Conservation (phyloP, 768 basidiomycete species). For the Boletellus ananas region DNA sequence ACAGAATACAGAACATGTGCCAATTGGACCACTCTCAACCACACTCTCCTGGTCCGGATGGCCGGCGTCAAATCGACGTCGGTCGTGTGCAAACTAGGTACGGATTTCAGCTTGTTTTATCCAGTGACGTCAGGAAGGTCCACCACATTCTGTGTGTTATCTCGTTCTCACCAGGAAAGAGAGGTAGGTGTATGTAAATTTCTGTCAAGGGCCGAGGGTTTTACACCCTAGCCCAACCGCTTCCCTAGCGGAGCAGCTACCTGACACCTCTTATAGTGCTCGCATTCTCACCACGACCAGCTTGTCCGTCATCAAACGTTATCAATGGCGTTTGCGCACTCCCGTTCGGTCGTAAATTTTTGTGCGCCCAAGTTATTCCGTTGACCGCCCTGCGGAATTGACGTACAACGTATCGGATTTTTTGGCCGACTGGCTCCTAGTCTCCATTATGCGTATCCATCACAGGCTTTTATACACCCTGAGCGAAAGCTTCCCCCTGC, state of each 20-base stretch:
- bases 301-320: neutral
- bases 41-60: too few relatives aligned
- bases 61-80: too few relatives aligned
- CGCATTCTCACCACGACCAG: neutral
- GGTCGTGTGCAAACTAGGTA: neutral
- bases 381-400: neutral
- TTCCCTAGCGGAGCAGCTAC: neutral
- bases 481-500: neutral
- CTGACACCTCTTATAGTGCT: neutral
- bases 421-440: too few relatives aligned
- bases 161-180: neutral
- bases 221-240: neutral
- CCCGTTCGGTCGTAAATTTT: neutral
- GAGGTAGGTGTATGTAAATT: slow-evolving; percentile 1
- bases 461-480: neutral
- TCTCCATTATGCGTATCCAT: neutral
- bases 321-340: neutral
- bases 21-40: too few relatives aligned
- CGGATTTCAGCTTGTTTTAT: neutral
- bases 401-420: neutral
- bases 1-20: too few relatives aligned
- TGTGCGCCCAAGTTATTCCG: neutral
- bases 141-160: neutral
- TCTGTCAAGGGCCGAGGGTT: neutral
- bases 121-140: neutral